Evolutionary conservation across 2,329 filamentous ascomycete species (phyloP), one percentile per base, ranked within the genome.

Genomic region (Pseudogymnoascus sp.): DNA sequence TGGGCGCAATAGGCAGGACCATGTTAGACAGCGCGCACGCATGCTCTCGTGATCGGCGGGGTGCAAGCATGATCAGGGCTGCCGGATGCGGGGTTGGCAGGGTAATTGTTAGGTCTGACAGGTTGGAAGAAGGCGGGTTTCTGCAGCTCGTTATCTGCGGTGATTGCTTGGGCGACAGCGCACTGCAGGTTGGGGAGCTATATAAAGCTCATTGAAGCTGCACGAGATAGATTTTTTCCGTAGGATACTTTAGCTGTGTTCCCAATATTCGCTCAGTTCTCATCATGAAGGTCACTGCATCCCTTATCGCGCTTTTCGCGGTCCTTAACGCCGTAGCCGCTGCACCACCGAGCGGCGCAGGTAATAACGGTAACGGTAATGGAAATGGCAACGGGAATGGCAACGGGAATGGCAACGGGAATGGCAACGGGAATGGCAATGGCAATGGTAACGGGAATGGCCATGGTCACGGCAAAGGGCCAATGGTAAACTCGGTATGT

Each of bases 241-340:
- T 31, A 31, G 45, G 14, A 18, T 52, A 31, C 25, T 52, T 52
- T 52, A n/a, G 25, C 25, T 16, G 45, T 49, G 43, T 31, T 16
- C 25, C 25, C 14, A 3, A 52, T 52, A 7, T 52, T 2, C n/a
- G 25, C 6, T 52, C 25, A 52, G 5, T 52, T 31, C n/a, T 4
- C 55, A 59, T 59, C 55, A 59, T 59, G 55, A 59, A 59, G 55
- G 18, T 59, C 31, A 38, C 55, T n/a, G 31, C 38, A 31, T 52
- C 45, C 21, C 31, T 59, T 33, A 1, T 21, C 31, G 31, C 25
- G 28, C 33, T 40, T 38, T 59, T 59, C 9, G 28, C 55, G 6
- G 55, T 12, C 14, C 33, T 40, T 23, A 59, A 37, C 33, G 9
- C 37, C 37, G 55, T 38, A 8, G 14, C 31, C 33, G 55, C 55